phyloP scores from a whole-genome alignment of 2,329 filamentous ascomycete genomes.

The Exophiala spinifera region DNA sequence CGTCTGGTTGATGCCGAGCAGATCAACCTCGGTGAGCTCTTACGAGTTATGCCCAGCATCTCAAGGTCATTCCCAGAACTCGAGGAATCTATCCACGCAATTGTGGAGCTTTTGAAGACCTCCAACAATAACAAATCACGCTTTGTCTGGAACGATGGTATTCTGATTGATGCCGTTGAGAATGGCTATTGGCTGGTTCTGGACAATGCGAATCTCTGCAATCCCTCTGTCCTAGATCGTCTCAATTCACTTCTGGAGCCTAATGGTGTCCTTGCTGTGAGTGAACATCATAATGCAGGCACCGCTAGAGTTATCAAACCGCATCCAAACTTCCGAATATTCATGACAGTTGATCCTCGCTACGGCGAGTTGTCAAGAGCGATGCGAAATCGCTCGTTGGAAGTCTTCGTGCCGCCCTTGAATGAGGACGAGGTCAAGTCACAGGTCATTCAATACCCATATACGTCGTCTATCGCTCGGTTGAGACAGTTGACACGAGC shows the following conservation, averaged over 20 bases:
- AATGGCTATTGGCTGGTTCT: conserved; percentile 88
- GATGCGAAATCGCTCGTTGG: conserved; percentile 92
- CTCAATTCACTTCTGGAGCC: conserved; percentile 93
- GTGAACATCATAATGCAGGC: conserved; percentile 84
- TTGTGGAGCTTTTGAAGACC: not conserved
- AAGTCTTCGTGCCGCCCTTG: conserved; percentile 69
- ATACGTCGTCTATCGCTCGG: conserved; percentile 15
- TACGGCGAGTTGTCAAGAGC: conserved; percentile 92
- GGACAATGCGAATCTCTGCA: conserved; percentile 97
- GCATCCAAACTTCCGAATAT: conserved; percentile 84
- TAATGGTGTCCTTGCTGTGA: conserved; percentile 81
- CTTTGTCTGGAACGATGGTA: conserved; percentile 95
- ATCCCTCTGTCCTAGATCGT: conserved; percentile 86
- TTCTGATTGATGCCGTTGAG: conserved; percentile 82
- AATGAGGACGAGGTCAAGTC: conserved; percentile 28
- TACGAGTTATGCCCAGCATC: not conserved
- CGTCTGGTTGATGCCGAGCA: conserved; percentile 1
- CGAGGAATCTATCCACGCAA: not conserved
- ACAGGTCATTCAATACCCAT: conserved; percentile 17
- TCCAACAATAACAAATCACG: conserved; percentile 1
- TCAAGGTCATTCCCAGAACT: conserved; percentile 3
- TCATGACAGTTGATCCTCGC: conserved; percentile 86
- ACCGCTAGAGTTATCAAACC: conserved; percentile 73
- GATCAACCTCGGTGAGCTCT: not conserved
- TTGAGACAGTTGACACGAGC: conserved; percentile 18